Percentiles rank a stretch among this genome's conserved stretches.
Conservation (phyloP, 2,329 filamentous ascomycete genomes). For the Fusarium sulawesiense region DNA sequence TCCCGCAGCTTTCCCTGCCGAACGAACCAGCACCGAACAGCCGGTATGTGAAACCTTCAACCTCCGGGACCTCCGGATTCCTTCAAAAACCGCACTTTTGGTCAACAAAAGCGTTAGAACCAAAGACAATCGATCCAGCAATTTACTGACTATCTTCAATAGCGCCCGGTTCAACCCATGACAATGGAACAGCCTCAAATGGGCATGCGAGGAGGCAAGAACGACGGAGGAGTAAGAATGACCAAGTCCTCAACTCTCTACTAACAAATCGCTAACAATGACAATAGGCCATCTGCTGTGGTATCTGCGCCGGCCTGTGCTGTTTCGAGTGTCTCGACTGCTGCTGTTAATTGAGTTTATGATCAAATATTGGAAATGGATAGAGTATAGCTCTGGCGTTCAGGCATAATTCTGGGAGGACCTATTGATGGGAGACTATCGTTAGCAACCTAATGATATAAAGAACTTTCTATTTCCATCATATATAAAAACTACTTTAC, state of each 20-base stretch:
- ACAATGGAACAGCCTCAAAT: constrained; percentile 44
- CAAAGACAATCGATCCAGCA: background rate
- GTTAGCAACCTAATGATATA: constrained; percentile 16
- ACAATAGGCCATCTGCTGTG: constrained; percentile 54
- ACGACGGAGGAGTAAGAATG: constrained; percentile 51
- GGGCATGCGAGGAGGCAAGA: constrained; percentile 51
- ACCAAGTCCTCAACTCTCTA: background rate
- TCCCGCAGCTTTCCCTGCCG: constrained; percentile 45
- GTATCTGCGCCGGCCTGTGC: constrained; percentile 54
- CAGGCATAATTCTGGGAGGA: constrained; percentile 32
- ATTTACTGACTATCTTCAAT: background rate
- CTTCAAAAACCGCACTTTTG: background rate
- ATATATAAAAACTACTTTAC: background rate
- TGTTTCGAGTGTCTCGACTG: constrained; percentile 54
- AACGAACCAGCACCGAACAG: constrained; percentile 49
- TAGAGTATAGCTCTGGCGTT: constrained; percentile 35
- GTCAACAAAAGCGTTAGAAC: background rate
- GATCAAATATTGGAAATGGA: background rate
- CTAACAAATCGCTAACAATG: background rate
- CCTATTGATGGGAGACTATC: background rate
- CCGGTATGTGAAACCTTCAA: constrained; percentile 47
- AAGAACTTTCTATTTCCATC: constrained; percentile 6
- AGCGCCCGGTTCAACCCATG: constrained; percentile 54
- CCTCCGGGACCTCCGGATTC: constrained; percentile 17
- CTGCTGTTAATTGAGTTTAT: constrained; percentile 46